Evolutionary conservation across 768 basidiomycete species (phyloP), one percentile per base, ranked within the genome.

Genomic region (Lactifluus subvellereus): DNA sequence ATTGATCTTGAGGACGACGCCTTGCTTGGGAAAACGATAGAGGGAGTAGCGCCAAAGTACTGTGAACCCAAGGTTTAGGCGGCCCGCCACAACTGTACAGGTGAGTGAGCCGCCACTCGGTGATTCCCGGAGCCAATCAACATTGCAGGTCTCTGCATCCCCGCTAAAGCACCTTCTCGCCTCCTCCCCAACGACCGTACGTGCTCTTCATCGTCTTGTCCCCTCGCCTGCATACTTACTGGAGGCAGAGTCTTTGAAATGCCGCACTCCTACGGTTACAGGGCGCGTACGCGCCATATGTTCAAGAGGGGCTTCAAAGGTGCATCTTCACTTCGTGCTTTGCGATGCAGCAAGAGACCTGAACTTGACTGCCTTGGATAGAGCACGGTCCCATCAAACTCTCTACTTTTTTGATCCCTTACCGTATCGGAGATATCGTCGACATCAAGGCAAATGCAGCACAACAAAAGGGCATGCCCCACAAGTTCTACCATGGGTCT

Each of bases 261-360:
- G 96, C 96, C 96, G 82, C 94, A 98, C 92, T 98, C 96, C 61
- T 99, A 88, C 85, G 96, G 96, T 92, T 92, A 95, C 83, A 89
- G 96, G 76, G 96, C 96, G 90, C 94, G 96, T 72, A 98, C 96
- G 88, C 94, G 96, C 87, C 82, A 95, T 81, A 97, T 98, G 95
- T 98, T 99, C 91, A 94, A 91, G 86, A 84, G 91, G 81, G 89
- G 87, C 73, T 98, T 98, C 89, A 96, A 96, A 85, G 86, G 94
- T 95, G 77, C 71, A 83, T 69, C 59, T 40, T 65, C 54, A 59
- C 54, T 66, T 52, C 18, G 58, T 62, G 10, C 16, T 35, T n/a
- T 47, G n/a, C 38, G 6, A 16, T 18, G 4, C 13, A 16, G 27
- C 27, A 47, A 43, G 20, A 5, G 54, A 33, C 18, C 30, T 59